Evolutionary conservation across 805 yeast species (phyloP).

Genomic region (Suhomyces xylopsoci): DNA sequence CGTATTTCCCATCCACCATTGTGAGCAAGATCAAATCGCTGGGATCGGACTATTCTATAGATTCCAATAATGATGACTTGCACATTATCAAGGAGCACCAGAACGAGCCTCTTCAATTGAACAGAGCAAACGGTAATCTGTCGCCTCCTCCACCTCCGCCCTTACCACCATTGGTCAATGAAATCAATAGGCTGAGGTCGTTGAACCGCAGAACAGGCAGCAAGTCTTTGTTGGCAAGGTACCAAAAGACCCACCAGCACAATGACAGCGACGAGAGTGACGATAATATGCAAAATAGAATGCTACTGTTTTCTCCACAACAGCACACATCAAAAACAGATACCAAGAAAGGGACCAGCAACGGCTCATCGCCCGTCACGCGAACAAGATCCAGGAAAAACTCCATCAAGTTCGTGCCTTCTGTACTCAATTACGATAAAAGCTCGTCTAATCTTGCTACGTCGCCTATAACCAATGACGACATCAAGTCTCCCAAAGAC

Average conservation of each 20-base stretch:
- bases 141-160: conserved; percentile 1
- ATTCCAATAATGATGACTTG: conserved; percentile 13
- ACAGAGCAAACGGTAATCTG: background rate
- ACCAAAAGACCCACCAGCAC: conserved; percentile 13
- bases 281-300: conserved; percentile 6
- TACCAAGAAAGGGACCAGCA: background rate
- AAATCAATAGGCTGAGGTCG: conserved; percentile 24
- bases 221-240: conserved; percentile 16
- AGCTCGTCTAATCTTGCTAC: conserved; percentile 3
- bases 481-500: background rate
- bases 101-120: conserved; percentile 7
- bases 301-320: conserved; percentile 17
- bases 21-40: conserved; percentile 6
- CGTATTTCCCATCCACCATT: conserved; percentile 23
- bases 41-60: conserved; percentile 9
- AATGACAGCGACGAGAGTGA: conserved; percentile 16
- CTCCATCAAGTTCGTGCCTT: conserved; percentile 32
- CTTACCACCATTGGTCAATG: conserved; percentile 7
- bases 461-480: background rate
- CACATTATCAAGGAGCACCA: conserved; percentile 20
- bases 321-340: background rate
- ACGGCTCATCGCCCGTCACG: conserved; percentile 3
- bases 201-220: conserved; percentile 16
- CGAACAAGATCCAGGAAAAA: conserved; percentile 19
- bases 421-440: conserved; percentile 13